Evolutionary conservation across 805 yeast species (phyloP), one percentile per base, ranked within the genome.

Genomic region (Cyberlindnera meyerae): DNA sequence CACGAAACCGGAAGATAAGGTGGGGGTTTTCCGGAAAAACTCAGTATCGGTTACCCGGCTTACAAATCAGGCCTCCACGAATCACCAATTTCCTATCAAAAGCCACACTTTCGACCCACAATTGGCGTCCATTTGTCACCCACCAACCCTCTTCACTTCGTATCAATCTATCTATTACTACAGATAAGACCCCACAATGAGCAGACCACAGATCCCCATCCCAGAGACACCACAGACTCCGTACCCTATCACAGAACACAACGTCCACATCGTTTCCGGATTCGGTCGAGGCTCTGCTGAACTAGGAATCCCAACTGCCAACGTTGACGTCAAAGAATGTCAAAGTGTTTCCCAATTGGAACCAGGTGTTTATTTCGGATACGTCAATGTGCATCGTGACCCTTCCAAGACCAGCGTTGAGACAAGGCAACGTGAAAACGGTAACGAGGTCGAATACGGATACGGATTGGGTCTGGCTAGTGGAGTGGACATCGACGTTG

Each of bases 241-340:
- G 7, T 66, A 51, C 24, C 89, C 89, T 0, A 65, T 71, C 0
- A 58, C 68, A 4, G 61, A 68, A 5, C 60, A 56, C 12, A 57
- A 60, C 31, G 63, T 79, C 11, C 63, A 65, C 20, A 70, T 84
- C 18, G 68, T 79, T 14, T 70, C 89, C 21, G 98, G 99, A 0
- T 93, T 86, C 61, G 99, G 98, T 6, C 72, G 99, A 37, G 99
- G 99, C 0, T 86, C 97, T 0, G 60, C 93, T 0, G 96, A 87
- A 48, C 68, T 93, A 28, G 97, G 97, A 0, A 82, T 88, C 29
- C 98, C 98, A 3, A 93, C 99, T 0, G 97, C 97, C 6, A 90
- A 90, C 53, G 74, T 90, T 5, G 82, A 86, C 1, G 73, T 84
- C 4, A 66, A 64, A 3, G 62, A 68, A 25, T 63, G 75, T 0